Evolutionary conservation across 371 early-diverging fungal genomes (phyloP), one percentile per base, ranked within the genome.

Genomic region (Apophysomyces elegans): DNA sequence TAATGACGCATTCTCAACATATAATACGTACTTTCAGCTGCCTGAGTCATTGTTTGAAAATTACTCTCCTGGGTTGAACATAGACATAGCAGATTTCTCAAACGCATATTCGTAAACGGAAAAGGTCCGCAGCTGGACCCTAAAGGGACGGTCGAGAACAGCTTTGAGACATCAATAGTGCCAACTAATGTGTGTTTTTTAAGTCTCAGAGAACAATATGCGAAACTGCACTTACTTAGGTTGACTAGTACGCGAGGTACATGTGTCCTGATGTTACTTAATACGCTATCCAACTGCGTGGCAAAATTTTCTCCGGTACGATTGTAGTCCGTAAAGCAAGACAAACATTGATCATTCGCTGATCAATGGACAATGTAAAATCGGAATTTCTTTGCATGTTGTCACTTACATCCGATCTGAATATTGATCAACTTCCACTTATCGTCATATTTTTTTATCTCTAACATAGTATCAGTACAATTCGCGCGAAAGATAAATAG

Each of bases 401-500:
- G 18, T 66, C 74, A 89, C 79, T 70, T 74, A 60, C 76, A 72
- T n/a, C 78, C 80, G 35, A 77, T 77, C 64, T 77, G 78, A 36
- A 80, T 74, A 16, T 70, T 80, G 41, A 80, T 80, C 67, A 80
- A 63, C 32, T 80, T 80, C 80, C 80, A 80, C 43, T 80, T 78
- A 35, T 68, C 69, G 35, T 69, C 43, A 26, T 62, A 71, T 41
- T 37, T 21, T 26, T 63, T 56, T 66, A 79, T 70, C 14, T 58
- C 72, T 77, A 61, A 37, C 16, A 44, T 11, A 13, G 41, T 41
- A 41, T 13, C 41, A 41, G 41, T 11, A 41, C 8, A 5, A 41
- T 41, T 41, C 5, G 1, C 2, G 11, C 8, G 13, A 41, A 41
- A 41, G 41, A 41, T 41, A 41, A 41, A 41, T 11, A 41, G 2